Base-by-base conservation (phyloP, 192 early-diverging fungal genomes). In the Chytriomyces sp. region DNA sequence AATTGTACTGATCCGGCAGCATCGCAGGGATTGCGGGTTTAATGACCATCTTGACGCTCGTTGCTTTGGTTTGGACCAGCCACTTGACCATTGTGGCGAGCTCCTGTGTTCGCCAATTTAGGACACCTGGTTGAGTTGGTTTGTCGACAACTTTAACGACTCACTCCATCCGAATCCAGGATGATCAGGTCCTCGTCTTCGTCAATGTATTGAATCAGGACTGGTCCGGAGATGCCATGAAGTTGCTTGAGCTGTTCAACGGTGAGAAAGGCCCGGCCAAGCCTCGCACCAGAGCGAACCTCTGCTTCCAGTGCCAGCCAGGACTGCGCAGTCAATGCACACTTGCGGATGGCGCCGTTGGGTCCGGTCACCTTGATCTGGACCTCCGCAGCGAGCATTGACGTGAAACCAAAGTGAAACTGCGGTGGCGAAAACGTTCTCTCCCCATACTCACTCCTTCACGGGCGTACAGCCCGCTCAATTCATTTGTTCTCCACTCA, bases 21-120 rank as follows among this genome's bases (percentile, higher is more conserved):
- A 22, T 22, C 12, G 37, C 26, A 12, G 1, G 10, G 22, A 12
- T 25, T 14, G 63, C 25, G 17, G 63, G 44, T 17, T 19, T 64
- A 7, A 64, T 41, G 10, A 32, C 26, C 39, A 64, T 52, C 14
- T 44, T 39, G 39, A 64, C 30, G 8, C 8, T 44, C 8, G 63
- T 22, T 0, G 39, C 44, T 28, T 64, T 39, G 17, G 63, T 64
- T 14, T 64, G 37, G 6, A 7, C 5, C 17, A 64, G 19, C 41
- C 39, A 64, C 30, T 64, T 64, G 63, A 64, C 0, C n/a, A 64
- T 25, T 6, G 63, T 64, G 6, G 40, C 44, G 3, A 49, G 44
- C 17, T 49, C 44, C 44, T 49, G 3, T 1, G 44, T 49, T 44
- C n/a, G 22, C 2, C 17, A 49, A 49, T 14, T 49, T 22, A 49